These are phyloP conservation scores for Cystobasidium sp. DNA, from an alignment of 1,284 basidiomycete genomes.

Conservation along the genomic window DNA sequence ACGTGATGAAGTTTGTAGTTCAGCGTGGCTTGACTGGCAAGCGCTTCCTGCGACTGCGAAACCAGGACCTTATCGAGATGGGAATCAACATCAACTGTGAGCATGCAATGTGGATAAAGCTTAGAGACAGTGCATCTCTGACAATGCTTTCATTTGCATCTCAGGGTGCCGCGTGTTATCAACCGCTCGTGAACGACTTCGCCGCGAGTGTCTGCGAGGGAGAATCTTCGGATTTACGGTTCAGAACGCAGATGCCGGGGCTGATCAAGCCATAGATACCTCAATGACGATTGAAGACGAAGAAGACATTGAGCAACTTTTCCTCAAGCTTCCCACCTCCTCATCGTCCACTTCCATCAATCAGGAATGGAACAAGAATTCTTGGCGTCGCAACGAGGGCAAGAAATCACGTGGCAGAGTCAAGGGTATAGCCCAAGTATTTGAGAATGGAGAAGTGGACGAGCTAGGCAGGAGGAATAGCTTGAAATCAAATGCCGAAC, in stretches of 20 bases:
- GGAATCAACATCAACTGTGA: conserved; percentile 49
- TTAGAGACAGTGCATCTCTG: neutral
- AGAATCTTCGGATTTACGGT: conserved; percentile 43
- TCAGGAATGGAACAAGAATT: conserved; percentile 52
- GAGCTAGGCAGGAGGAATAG: neutral
- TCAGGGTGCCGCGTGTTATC: conserved; percentile 36
- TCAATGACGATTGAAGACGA: neutral
- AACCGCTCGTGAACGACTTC: conserved; percentile 44
- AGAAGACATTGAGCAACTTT: conserved; percentile 36
- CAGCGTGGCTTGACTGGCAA: conserved; percentile 48
- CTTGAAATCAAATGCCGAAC: conserved; percentile 3
- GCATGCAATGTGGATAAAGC: neutral
- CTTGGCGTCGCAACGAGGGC: conserved; percentile 45
- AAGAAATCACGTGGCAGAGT: conserved; percentile 45
- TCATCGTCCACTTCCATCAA: conserved; percentile 40
- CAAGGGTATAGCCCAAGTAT: conserved; percentile 45
- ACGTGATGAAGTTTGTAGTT: conserved; percentile 49
- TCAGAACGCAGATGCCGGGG: conserved; percentile 11
- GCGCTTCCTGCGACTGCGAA: conserved; percentile 50
- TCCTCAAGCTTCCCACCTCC: conserved; percentile 26
- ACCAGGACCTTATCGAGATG: conserved; percentile 48
- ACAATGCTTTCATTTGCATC: neutral
- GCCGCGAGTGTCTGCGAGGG: conserved; percentile 43
- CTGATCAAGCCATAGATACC: neutral
- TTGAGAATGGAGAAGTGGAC: conserved; percentile 42